Base-by-base conservation (phyloP, 768 basidiomycete species). In the Lactarius vividus region DNA sequence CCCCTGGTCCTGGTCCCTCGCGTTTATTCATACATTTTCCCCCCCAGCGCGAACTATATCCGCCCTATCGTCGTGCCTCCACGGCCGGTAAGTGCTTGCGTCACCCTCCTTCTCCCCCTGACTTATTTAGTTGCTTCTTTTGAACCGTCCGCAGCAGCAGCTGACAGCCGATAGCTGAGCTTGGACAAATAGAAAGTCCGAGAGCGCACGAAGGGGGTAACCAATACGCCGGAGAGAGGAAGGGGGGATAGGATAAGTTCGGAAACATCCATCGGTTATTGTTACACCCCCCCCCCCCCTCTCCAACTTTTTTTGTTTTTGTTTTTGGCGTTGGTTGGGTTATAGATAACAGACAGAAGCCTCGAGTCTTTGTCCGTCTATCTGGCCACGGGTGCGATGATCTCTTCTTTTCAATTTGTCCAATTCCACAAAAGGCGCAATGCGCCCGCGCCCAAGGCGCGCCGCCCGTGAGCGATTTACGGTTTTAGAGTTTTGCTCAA, bases 1-100 rank as follows among this genome's bases (percentile, higher is more conserved):
- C 35, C 31, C n/a, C 11, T 6, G 10, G 20, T 31, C 54, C 29
- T 49, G 23, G 44, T n/a, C n/a, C 39, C n/a, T 15, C 55, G 29
- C 2, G 8, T 23, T n/a, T 16, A 35, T 42, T 39, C 37, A 16
- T 31, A 18, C 44, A 39, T 18, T n/a, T n/a, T 10, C 18, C 26
- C 66, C 55, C 54, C 3, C 59, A 59, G 64, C 31, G 59, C 65
- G 64, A 61, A 56, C 61, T 74, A 63, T 55, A 67, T 67, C 62
- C 66, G 66, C 9, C 66, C 66, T 7, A 67, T 67, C n/a, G 61
- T 67, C 4, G 57, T 67, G 9, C 66, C 66, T 18, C 66, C 66
- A 67, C 31, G 66, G 52, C 66, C 61, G 53, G 66, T 63, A 57
- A 62, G 61, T 54, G 13, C 16, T 13, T 26, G n/a, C 23, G 10